phyloP scores from a whole-genome alignment of 495 filamentous ascomycete species.

The Margaritispora aquatica region DNA sequence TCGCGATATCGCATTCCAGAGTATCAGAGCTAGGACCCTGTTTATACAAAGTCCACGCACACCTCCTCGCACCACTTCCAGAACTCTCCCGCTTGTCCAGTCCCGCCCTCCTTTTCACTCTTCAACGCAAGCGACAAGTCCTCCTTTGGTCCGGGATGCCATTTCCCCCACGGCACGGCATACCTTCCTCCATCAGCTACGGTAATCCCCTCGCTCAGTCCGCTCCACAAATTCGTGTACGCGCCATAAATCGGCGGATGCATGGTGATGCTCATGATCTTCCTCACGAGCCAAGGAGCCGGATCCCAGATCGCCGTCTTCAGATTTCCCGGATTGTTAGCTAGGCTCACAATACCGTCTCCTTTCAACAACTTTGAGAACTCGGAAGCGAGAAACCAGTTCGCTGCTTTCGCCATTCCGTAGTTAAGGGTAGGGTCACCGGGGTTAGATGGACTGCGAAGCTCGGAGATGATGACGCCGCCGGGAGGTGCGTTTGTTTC shows the following conservation, averaged over 20 bases:
- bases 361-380: slow-evolving; percentile 9
- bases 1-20: neutral
- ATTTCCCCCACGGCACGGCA: slow-evolving; percentile 8
- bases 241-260: slow-evolving; percentile 28
- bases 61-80: slow-evolving; percentile 30
- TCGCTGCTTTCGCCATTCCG: slow-evolving; percentile 28
- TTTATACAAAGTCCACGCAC: neutral
- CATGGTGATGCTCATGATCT: slow-evolving; percentile 20
- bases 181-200: slow-evolving; percentile 10
- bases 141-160: neutral
- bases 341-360: slow-evolving; percentile 23
- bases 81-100: slow-evolving; percentile 24
- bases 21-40: neutral
- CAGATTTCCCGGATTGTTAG: slow-evolving; percentile 36
- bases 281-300: slow-evolving; percentile 11
- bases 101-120: slow-evolving; percentile 14
- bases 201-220: slow-evolving; percentile 27
- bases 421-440: slow-evolving; percentile 16
- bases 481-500: slow-evolving; percentile 1
- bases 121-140: slow-evolving; percentile 33
- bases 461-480: slow-evolving; percentile 24
- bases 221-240: slow-evolving; percentile 37
- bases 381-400: slow-evolving; percentile 29
- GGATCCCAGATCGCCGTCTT: slow-evolving; percentile 35
- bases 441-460: neutral